These are phyloP conservation scores for Penicillium hesseltinei DNA, from an alignment of 2,329 filamentous ascomycete genomes.

Conservation along the genomic window DNA sequence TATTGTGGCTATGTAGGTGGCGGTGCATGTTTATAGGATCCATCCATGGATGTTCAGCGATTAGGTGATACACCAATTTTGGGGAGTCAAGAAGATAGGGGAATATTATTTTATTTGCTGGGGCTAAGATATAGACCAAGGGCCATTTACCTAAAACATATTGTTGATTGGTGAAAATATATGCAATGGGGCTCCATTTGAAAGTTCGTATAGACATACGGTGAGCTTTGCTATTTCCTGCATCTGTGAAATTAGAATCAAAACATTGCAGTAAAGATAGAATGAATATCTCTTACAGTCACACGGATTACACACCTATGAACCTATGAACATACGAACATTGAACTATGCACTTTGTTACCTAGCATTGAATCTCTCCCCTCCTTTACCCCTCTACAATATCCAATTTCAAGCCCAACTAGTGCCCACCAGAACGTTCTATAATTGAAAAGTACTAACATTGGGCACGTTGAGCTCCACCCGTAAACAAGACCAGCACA, in stretches of 20 bases:
- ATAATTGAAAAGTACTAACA: neutral
- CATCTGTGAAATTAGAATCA: neutral
- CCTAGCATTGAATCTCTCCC: neutral
- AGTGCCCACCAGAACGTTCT: neutral
- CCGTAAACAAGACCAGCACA: conserved; percentile 1
- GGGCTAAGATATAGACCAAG: neutral
- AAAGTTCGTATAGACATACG: neutral
- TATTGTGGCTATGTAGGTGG: neutral
- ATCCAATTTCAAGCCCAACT: neutral
- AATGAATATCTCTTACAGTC: neutral
- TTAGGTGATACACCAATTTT: neutral
- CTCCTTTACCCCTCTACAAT: neutral
- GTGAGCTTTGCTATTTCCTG: neutral
- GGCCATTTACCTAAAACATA: neutral
- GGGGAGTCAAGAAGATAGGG: neutral
- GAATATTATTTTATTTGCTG: neutral
- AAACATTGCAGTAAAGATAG: neutral
- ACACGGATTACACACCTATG: neutral
- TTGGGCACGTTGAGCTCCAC: neutral
- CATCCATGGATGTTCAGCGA: too few species aligned
- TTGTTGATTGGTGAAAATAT: neutral
- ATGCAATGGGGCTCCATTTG: neutral
- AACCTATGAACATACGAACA: neutral
- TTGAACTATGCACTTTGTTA: neutral
- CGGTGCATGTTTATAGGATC: neutral